Base-by-base conservation (phyloP, 805 yeast species). In the Grigorovia transvaalensis region DNA sequence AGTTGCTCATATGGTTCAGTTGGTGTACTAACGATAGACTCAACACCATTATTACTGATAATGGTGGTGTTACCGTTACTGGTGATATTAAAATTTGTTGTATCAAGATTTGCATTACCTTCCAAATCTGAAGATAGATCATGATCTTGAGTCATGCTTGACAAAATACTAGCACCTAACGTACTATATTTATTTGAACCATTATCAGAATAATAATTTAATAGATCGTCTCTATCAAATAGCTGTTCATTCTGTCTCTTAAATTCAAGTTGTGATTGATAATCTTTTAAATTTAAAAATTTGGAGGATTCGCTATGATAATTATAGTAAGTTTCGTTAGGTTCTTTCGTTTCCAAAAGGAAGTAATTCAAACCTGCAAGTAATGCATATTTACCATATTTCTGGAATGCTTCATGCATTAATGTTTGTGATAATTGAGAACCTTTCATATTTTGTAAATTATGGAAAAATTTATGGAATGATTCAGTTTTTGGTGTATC, bases 281-380 rank as follows among this genome's bases (percentile, higher is more conserved):
- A 68, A 50, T 65, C 68, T 17, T 54, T 51, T 19, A 65, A 33
- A 12, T 53, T 56, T 30, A 68, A 52, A 45, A 60, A 65, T 9
- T 52, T 54, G 1, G 71, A 64, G 1, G 69, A 67, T 49, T 61
- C 57, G 13, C 35, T 3, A 49, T 68, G 71, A 51, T 67, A 68
- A 2, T 49, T 41, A 50, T 64, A 67, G 50, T 67, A 68, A 11
- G 55, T 49, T 12, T 53, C 38, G 13, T 54, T 53, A 27, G 63
- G 59, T 12, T 53, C 56, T 7, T 50, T 53, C 1, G 53, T 59
- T 35, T 49, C 50, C 41, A 62, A 60, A 9, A 59, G 53, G 47
- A 61, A 65, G 49, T 60, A 65, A 17, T 56, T 58, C 38, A 68
- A 56, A 23, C 71, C 71, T 9, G 66, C 56, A 17, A 68, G 53